Conservation (phyloP, 306 rosid genomes). For the Cajanus cajan region DNA sequence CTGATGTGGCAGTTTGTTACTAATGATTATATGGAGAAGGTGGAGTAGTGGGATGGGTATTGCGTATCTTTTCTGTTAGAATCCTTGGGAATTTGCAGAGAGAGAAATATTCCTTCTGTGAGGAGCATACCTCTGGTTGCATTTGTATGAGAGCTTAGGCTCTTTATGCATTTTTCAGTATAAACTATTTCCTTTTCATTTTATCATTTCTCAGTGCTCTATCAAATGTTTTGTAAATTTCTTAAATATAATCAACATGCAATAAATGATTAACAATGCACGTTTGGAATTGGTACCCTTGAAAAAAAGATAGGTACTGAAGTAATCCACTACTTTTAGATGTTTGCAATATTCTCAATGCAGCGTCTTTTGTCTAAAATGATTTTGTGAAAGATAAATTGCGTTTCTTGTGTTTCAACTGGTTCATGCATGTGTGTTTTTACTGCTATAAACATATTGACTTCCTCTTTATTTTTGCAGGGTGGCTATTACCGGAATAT, state of each 20-base stretch:
- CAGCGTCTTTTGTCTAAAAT: slow-evolving; percentile 1
- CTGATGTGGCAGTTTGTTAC: no score
- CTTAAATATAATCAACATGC: slow-evolving; percentile 3
- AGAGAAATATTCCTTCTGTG: no score
- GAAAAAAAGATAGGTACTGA: background rate
- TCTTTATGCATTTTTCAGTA: no score
- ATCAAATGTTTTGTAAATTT: background rate
- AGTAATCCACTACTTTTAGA: background rate
- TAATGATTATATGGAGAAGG: no score
- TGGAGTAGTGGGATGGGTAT: no score
- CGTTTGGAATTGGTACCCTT: background rate
- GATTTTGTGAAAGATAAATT: background rate
- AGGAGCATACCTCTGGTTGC: no score
- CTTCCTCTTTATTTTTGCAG: slow-evolving; percentile 41
- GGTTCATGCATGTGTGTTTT: slow-evolving; percentile 11
- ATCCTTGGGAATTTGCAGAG: no score
- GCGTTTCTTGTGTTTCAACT: background rate
- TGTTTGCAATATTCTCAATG: slow-evolving; percentile 20
- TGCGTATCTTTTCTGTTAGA: no score
- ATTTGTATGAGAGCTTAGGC: no score
- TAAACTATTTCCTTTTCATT: no score
- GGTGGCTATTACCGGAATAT: slow-evolving; percentile 66
- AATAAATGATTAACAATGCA: slow-evolving; percentile 1
- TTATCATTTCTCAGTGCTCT: no score
- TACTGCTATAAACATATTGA: background rate